Conservation (phyloP, 257 asterid genomes). For the Jaltomata sinuosa region DNA sequence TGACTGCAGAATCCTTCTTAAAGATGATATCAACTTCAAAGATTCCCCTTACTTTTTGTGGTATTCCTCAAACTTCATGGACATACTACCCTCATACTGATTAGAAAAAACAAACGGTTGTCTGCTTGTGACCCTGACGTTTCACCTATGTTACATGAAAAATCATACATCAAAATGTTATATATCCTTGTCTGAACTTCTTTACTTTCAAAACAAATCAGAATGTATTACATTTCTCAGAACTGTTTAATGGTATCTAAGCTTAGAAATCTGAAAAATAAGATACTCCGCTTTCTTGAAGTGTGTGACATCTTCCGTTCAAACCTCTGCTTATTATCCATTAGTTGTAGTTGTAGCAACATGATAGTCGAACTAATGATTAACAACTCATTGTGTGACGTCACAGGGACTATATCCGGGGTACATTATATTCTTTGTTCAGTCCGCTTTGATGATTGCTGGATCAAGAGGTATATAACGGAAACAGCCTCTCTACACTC, state of each 20-base stretch:
- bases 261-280: not conserved
- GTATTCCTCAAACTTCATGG: not conserved
- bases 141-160: not conserved
- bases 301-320: not conserved
- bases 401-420: conserved; percentile 88
- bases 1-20: not conserved
- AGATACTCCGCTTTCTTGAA: not conserved
- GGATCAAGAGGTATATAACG: conserved; percentile 98
- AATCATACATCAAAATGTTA: not conserved
- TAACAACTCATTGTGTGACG: not conserved
- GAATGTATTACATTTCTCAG: not conserved
- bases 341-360: not conserved
- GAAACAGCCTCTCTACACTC: too few relatives aligned
- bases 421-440: conserved; percentile 80
- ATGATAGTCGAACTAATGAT: not conserved
- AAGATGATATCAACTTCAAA: not conserved
- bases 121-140: not conserved
- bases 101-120: not conserved
- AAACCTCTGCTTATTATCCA: not conserved
- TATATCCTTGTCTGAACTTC: not conserved
- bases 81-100: not conserved
- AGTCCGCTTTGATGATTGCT: conserved; percentile 75
- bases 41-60: not conserved
- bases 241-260: not conserved
- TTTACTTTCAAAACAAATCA: not conserved